Evolutionary conservation across 805 yeast species (phyloP), one percentile per base, ranked within the genome.

Genomic region (Metahyphopichia silvanorum): DNA sequence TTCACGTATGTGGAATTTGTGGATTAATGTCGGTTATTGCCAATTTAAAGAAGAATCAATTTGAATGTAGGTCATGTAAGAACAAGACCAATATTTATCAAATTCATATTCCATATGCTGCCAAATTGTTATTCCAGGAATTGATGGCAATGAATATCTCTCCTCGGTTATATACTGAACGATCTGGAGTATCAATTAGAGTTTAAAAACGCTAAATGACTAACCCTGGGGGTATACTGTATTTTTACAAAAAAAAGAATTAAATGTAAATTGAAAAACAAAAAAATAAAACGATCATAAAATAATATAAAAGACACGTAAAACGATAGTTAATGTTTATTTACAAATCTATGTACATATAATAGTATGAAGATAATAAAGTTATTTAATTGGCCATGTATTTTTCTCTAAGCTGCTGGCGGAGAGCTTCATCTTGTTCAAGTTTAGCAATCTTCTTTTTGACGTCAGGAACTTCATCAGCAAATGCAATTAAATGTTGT

Each of bases 141-240:
- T 76, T 93, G 56, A 93, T 93, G 98, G 96, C 98, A 25, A 93
- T 93, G 99, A 93, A 93, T 63, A 93, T 93, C 53, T 84, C 96
- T 14, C 98, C 98, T 34, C 81, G 98, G 66, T 65, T 91, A 69
- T 91, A 91, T 63, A 87, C 98, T n/a, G 96, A 91, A 48, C 79
- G 89, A 48, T 77, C 88, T 8, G 85, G 83, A 5, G 64, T 71
- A 11, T 60, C 71, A 30, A 60, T 64, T 29, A 56, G 72, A 34
- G 62, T 50, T 17, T 57, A 38, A 40, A 20, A 27, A 19, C 31
- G 14, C 18, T 17, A 25, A 16, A 18, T 15, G 6, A 22, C 12
- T 22, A 18, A 23, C 46, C 49, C 49, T 40, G 49, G 49, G 47
- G 49, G 49, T 38, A 35, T 29, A 32, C 29, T 35, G 29, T 32